Base-by-base conservation (phyloP, 176 grass and related monocot genomes). In the Tillandsia fasciculata region DNA sequence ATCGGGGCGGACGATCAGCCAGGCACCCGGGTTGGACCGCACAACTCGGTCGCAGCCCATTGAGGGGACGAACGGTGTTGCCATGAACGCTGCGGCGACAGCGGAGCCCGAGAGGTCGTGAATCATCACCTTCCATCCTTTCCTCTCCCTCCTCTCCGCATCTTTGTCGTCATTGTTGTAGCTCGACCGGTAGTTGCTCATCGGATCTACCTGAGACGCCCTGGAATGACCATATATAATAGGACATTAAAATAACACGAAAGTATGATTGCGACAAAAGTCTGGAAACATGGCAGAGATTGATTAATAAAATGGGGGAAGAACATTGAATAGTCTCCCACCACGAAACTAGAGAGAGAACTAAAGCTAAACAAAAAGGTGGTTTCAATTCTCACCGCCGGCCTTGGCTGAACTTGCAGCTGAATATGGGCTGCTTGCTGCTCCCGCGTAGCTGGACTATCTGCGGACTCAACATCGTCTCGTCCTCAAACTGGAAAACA, bases 71-170 rank as follows among this genome's bases (percentile, higher is more conserved):
- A 96, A 96, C n/a, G 89, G 89, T 11, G 92, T 96, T 7, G 76
- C 67, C 92, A 96, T 92, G 83, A 96, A 92, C 10, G 89, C 92
- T 66, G 88, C 83, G 0, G 92, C 92, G 0, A 89, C 81, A 10
- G 86, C 92, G 26, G 86, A 96, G 23, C 92, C 92, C 13, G 86
- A 96, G 51, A 96, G 88, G 71, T 96, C 83, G 28, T 96, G 86
- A 42, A 96, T 79, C 73, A 80, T 80, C 65, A 96, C 85, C 70
- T 96, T 96, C 92, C 92, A 91, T 1, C 83, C 92, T 74, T 96
- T 96, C 69, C 77, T 81, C 64, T 81, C 82, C 81, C 49, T 67
- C 73, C 50, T 72, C 48, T 67, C 79, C 4, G 61, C 42, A 11
- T 83, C 82, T 56, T 78, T 51, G 56, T 84, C 78, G 51, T 78